Evolutionary conservation across 768 basidiomycete genomes (phyloP).

Genomic region (Leccinum sublutescens): DNA sequence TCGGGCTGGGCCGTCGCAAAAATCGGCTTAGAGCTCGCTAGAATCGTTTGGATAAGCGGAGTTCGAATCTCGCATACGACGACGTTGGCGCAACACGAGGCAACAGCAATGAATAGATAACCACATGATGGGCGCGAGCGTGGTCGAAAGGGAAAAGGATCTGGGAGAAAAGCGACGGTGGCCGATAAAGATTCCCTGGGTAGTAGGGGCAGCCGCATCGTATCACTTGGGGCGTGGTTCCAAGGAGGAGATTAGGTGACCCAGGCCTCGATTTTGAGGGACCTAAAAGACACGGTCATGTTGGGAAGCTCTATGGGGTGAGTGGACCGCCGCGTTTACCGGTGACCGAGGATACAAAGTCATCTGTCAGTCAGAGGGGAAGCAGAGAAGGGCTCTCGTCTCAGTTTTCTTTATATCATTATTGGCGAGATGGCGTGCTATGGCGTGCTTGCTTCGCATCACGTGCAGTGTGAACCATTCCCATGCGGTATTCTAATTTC

Average conservation of each 20-base stretch:
- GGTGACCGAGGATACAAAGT: neutral
- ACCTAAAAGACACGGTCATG: neutral
- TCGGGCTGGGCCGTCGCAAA: neutral
- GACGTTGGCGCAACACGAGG: neutral
- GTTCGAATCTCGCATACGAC: constrained; percentile 6
- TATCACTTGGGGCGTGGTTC: neutral
- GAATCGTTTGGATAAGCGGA: constrained; percentile 10
- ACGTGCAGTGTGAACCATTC: constrained; percentile 19
- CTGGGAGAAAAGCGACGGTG: neutral
- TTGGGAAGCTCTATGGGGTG: neutral
- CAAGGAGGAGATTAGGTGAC: neutral
- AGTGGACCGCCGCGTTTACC: neutral
- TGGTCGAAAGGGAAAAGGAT: neutral
- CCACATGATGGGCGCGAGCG: neutral
- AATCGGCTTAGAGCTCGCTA: neutral
- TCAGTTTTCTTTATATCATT: neutral
- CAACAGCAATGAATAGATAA: neutral
- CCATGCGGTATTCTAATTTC: neutral
- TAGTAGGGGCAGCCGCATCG: neutral
- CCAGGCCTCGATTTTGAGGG: neutral
- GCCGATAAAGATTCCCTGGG: neutral
- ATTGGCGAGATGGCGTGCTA: constrained; percentile 17
- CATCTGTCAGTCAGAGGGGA: neutral
- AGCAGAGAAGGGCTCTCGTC: neutral
- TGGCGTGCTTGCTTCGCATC: constrained; percentile 35